Percentiles rank a stretch among this genome's conserved stretches.
Conservation (phyloP, 2,329 filamentous ascomycete genomes). For the Colletotrichum sp. region DNA sequence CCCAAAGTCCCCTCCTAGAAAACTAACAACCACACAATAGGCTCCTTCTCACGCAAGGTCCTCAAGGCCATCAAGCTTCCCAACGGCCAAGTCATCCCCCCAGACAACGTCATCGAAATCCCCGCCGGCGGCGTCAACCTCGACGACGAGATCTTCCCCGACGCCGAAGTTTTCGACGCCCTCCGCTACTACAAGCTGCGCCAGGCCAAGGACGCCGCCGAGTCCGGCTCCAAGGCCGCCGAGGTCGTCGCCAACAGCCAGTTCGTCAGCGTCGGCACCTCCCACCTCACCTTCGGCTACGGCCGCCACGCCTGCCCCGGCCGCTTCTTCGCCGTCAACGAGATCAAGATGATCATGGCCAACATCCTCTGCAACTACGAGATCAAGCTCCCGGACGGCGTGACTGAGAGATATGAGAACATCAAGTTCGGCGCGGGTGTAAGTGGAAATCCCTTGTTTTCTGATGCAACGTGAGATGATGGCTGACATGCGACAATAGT, state of each 20-base stretch:
- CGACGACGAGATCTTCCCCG: slow-evolving; percentile 40
- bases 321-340: slow-evolving; percentile 20
- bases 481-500: neutral
- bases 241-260: slow-evolving; percentile 34
- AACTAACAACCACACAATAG: slow-evolving; percentile 20
- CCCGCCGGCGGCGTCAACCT: slow-evolving; percentile 38
- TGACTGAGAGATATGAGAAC: slow-evolving; percentile 5
- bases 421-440: neutral
- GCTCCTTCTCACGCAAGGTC: slow-evolving; percentile 55
- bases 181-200: slow-evolving; percentile 53
- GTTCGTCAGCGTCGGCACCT: slow-evolving; percentile 41
- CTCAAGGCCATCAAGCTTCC: slow-evolving; percentile 55
- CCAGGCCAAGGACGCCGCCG: slow-evolving; percentile 25
- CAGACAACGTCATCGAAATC: slow-evolving; percentile 46
- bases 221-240: slow-evolving; percentile 10
- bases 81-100: slow-evolving; percentile 55
- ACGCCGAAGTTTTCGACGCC: slow-evolving; percentile 50
- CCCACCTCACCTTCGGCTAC: slow-evolving; percentile 21
- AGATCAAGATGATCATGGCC: slow-evolving; percentile 25
- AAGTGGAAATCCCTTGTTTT: neutral
- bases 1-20: neutral
- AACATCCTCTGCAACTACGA: slow-evolving; percentile 20
- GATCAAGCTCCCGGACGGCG: slow-evolving; percentile 2
- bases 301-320: slow-evolving; percentile 24
- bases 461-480: neutral